These are phyloP conservation scores for Paraphaeosphaeria minitans DNA, from an alignment of 2,329 filamentous ascomycete species.

Conservation along the genomic window DNA sequence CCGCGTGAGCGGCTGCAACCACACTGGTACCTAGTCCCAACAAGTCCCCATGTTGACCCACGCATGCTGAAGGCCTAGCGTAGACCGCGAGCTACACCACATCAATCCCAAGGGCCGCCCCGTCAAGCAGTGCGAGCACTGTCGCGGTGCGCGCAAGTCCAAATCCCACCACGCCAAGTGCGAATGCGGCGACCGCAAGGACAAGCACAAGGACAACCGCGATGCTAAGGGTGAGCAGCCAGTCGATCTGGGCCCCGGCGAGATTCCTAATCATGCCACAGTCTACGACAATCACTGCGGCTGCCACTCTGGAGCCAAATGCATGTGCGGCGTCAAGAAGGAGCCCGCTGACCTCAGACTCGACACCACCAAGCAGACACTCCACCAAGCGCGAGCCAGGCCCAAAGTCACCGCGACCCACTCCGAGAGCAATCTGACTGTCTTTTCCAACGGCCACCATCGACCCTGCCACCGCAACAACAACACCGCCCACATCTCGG, in stretches of 20 bases:
- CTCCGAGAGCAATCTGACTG: constrained; percentile 64
- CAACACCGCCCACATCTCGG: constrained; percentile 66
- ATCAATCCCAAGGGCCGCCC: constrained; percentile 98
- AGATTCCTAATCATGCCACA: constrained; percentile 38
- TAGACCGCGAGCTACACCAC: constrained; percentile 89
- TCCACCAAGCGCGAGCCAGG: constrained; percentile 56
- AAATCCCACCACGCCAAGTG: constrained; percentile 94
- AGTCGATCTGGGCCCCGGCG: constrained; percentile 36
- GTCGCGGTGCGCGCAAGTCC: constrained; percentile 93
- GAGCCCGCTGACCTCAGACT: constrained; percentile 56
- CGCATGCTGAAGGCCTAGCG: constrained; percentile 23
- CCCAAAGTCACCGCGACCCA: constrained; percentile 62
- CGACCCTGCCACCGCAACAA: constrained; percentile 69
- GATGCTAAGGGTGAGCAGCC: constrained; percentile 46
- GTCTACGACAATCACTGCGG: constrained; percentile 52
- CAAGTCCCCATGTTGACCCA: constrained; percentile 24
- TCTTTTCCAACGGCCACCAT: constrained; percentile 68
- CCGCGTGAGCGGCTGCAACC: constrained; percentile 97
- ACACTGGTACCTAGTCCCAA: constrained; percentile 69
- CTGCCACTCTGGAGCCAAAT: constrained; percentile 64
- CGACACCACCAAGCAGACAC: constrained; percentile 51
- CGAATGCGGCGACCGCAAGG: constrained; percentile 88
- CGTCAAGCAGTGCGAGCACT: constrained; percentile 97
- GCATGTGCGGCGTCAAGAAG: constrained; percentile 65
- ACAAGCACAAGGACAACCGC: constrained; percentile 54